Evolutionary conservation across 495 filamentous ascomycete genomes (phyloP).

Genomic region (Mycothermus thermophilus): DNA sequence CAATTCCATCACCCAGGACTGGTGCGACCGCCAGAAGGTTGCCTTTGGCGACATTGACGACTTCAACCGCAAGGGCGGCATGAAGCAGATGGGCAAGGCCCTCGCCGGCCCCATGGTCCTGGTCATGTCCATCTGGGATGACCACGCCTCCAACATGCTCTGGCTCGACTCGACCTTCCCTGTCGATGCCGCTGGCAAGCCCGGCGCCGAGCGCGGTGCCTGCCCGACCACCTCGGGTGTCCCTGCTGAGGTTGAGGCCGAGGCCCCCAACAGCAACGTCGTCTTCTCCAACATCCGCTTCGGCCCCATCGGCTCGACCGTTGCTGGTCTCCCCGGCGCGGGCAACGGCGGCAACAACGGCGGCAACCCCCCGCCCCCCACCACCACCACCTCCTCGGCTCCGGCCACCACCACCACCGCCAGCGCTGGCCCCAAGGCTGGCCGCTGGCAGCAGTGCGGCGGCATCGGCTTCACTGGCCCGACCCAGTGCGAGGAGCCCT

Average conservation of each 20-base stretch:
- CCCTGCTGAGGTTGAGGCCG: constrained; percentile 44
- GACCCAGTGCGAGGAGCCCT: constrained; percentile 26
- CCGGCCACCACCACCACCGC: constrained; percentile 7
- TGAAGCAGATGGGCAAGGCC: constrained; percentile 42
- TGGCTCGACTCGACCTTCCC: constrained; percentile 77
- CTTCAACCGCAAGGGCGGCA: constrained; percentile 48
- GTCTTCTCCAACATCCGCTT: constrained; percentile 55
- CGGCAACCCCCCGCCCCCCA: constrained; percentile 7
- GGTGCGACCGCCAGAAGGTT: constrained; percentile 46
- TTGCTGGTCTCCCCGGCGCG: constrained; percentile 17
- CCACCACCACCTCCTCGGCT: constrained; percentile 4
- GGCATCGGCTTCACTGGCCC: constrained; percentile 32
- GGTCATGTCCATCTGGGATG: constrained; percentile 70
- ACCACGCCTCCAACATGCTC: constrained; percentile 64
- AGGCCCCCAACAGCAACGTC: constrained; percentile 38
- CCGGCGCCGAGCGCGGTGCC: constrained; percentile 56
- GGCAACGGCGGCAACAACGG: constrained; percentile 3
- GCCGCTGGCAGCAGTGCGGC: constrained; percentile 30
- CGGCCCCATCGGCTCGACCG: constrained; percentile 53
- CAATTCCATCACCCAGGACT: constrained; percentile 45
- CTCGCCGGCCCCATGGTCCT: constrained; percentile 52
- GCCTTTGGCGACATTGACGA: constrained; percentile 46
- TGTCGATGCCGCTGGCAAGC: constrained; percentile 30
- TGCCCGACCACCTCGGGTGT: constrained; percentile 49
- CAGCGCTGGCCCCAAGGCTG: constrained; percentile 6